A percentile compares a stretch with the other conserved stretches of the same genome.
phyloP scores from a whole-genome alignment of 2,329 filamentous ascomycete species.

The Paraphoma chrysanthemicola region DNA sequence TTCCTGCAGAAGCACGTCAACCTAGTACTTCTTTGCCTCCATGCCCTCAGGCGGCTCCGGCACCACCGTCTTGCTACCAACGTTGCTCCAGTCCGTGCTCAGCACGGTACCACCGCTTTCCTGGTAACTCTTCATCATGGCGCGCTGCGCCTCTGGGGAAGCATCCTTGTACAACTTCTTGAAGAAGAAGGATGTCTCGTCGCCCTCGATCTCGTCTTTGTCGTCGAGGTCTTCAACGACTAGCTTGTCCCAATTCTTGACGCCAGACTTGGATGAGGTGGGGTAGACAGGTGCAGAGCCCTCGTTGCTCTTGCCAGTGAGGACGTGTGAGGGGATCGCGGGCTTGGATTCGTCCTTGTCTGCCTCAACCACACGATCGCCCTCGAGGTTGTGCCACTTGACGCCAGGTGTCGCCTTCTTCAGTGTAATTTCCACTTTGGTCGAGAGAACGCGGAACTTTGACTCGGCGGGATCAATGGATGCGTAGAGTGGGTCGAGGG shows the following conservation, averaged over 20 bases:
- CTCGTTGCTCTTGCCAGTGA: slow-evolving; percentile 21
- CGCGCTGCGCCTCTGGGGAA: slow-evolving; percentile 79
- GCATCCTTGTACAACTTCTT: slow-evolving; percentile 83
- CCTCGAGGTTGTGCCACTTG: slow-evolving; percentile 72
- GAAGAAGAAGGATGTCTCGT: slow-evolving; percentile 83
- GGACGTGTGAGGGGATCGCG: slow-evolving; percentile 24
- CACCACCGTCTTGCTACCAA: slow-evolving; percentile 74
- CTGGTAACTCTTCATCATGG: slow-evolving; percentile 97
- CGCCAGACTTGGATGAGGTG: slow-evolving; percentile 80
- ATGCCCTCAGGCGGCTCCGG: slow-evolving; percentile 78
- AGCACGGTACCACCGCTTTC: slow-evolving; percentile 94
- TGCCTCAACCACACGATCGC: slow-evolving; percentile 23
- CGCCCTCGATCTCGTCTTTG: slow-evolving; percentile 62
- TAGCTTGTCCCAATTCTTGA: slow-evolving; percentile 92
- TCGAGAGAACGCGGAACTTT: slow-evolving; percentile 71
- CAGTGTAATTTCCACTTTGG: slow-evolving; percentile 80
- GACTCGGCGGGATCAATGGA: slow-evolving; percentile 68
- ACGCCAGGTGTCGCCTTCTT: slow-evolving; percentile 69
- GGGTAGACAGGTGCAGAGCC: slow-evolving; percentile 71
- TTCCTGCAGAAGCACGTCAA: not conserved
- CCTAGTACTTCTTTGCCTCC: slow-evolving; percentile 71
- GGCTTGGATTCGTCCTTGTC: slow-evolving; percentile 12
- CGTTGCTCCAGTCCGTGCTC: slow-evolving; percentile 91
- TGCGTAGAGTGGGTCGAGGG: slow-evolving; percentile 71
- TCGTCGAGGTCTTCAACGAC: slow-evolving; percentile 60